Conservation (phyloP, 495 filamentous ascomycete species). For the Talaromyces proteolyticus region DNA sequence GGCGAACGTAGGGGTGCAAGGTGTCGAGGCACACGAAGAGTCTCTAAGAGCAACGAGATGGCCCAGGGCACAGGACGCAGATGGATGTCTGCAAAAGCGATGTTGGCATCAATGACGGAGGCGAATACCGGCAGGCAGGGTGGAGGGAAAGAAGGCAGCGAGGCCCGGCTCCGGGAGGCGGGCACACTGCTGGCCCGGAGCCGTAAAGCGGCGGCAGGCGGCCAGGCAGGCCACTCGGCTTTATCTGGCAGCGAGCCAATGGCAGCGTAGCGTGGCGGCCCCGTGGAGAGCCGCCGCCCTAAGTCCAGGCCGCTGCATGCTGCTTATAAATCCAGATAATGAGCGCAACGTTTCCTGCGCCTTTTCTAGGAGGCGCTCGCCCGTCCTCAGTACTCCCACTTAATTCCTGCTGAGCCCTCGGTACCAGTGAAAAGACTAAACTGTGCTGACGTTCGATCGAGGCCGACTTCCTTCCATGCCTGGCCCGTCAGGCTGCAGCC, state of each 20-base stretch:
- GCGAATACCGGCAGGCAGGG: no score
- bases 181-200: background rate
- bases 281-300: background rate
- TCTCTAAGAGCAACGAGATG: background rate
- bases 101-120: no score
- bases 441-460: no score
- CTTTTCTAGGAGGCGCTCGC: background rate
- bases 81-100: no score
- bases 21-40: background rate
- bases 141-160: background rate
- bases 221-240: background rate
- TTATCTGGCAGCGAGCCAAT: background rate
- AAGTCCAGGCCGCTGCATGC: background rate
- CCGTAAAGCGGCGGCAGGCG: background rate
- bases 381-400: no score
- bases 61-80: background rate
- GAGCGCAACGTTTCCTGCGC: background rate
- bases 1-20: background rate
- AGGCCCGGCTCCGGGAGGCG: background rate
- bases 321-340: constrained; percentile 5
- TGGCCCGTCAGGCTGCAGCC: no score
- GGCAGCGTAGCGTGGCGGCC: background rate
- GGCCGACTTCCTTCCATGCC: no score
- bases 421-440: no score
- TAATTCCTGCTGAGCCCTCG: no score